A percentile compares a stretch with the other conserved stretches of the same genome.
These are phyloP conservation scores for Hawksworthiomyces lignivorus DNA, from an alignment of 2,329 filamentous ascomycete genomes.

Conservation along the genomic window DNA sequence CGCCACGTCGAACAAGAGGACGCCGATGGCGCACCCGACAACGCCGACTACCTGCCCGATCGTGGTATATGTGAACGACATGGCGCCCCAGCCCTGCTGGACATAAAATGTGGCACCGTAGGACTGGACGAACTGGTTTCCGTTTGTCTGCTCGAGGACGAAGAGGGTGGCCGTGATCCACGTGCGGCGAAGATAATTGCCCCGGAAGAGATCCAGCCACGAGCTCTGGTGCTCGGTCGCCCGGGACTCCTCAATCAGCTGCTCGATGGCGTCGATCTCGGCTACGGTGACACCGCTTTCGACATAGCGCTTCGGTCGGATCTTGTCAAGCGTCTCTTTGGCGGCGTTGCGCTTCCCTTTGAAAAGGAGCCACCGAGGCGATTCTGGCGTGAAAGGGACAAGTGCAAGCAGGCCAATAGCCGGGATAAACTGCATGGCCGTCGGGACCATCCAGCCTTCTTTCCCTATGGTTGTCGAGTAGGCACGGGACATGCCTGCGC, in stretches of 20 bases:
- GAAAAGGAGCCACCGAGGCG: conserved; percentile 17
- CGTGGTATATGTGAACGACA: conserved; percentile 13
- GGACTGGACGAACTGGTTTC: conserved; percentile 14
- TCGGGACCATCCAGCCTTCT: conserved; percentile 27
- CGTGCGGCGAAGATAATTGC: conserved; percentile 13
- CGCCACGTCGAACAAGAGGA: conserved; percentile 3
- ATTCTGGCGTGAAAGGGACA: conserved; percentile 15
- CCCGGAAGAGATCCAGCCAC: conserved; percentile 12
- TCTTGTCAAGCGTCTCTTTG: conserved; percentile 19
- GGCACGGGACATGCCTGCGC: conserved; percentile 18
- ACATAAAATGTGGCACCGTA: conserved; percentile 14
- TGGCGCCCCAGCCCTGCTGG: conserved; percentile 11
- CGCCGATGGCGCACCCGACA: conserved; percentile 7
- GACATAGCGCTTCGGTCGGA: conserved; percentile 23
- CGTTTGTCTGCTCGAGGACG: conserved; percentile 13
- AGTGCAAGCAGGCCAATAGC: conserved; percentile 22
- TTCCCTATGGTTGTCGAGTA: conserved; percentile 18
- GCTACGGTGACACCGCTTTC: conserved; percentile 20
- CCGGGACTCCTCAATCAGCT: conserved; percentile 5
- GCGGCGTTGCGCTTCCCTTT: conserved; percentile 11
- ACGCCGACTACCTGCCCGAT: conserved; percentile 11
- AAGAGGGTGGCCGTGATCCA: conserved; percentile 14
- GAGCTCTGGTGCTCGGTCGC: background rate
- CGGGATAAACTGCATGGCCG: conserved; percentile 29
- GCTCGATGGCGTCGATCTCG: conserved; percentile 12